Evolutionary conservation across 495 filamentous ascomycete species (phyloP).

Genomic region (Aspergillus sparsus): DNA sequence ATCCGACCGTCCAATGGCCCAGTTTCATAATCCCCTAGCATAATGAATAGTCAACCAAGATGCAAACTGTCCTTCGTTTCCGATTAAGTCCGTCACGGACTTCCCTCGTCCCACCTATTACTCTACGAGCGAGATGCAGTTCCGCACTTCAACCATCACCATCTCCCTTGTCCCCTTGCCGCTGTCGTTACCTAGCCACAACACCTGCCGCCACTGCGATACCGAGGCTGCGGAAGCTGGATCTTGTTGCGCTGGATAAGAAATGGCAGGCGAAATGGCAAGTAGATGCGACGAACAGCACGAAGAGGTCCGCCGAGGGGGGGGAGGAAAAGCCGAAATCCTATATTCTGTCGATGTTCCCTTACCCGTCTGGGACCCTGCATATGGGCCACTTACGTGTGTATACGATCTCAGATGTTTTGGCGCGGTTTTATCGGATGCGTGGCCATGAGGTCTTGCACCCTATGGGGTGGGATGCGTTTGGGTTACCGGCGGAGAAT

Average conservation of each 20-base stretch:
- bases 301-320: background rate
- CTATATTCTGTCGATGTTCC: conserved; percentile 90
- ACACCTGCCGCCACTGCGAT: conserved; percentile 31
- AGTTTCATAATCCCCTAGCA: conserved; percentile 3
- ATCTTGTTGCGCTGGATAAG: conserved; percentile 64
- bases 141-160: conserved; percentile 19
- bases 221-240: conserved; percentile 42
- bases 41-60: conserved; percentile 25
- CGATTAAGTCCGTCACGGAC: conserved; percentile 31
- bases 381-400: conserved; percentile 88
- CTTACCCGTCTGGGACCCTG: conserved; percentile 86
- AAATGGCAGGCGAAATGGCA: conserved; percentile 73
- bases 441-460: conserved; percentile 75
- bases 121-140: conserved; percentile 23
- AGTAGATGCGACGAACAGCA: conserved; percentile 21
- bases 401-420: conserved; percentile 86
- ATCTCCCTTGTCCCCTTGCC: conserved; percentile 20
- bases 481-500: conserved; percentile 89
- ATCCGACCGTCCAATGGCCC: conserved; percentile 7
- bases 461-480: conserved; percentile 94
- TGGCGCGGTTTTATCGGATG: conserved; percentile 76
- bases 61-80: conserved; percentile 35
- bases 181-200: conserved; percentile 17
- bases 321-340: conserved; percentile 49
- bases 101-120: conserved; percentile 17